These are phyloP conservation scores for Clitopilus hobsonii DNA, from an alignment of 768 basidiomycete genomes.

Conservation along the genomic window DNA sequence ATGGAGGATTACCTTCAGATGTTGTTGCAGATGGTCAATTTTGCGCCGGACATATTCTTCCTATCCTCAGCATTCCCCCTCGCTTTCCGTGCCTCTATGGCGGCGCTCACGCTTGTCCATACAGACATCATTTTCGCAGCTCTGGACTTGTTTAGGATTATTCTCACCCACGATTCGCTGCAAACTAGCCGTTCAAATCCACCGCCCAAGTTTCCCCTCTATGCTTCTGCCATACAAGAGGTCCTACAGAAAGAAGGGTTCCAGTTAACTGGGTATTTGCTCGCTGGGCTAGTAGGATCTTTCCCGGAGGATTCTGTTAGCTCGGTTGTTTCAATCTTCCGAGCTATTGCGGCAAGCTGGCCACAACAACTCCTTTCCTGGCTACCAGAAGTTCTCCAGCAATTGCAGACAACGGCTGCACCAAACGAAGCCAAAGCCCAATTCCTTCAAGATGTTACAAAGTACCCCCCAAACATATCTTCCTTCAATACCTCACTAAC, in stretches of 20 bases:
- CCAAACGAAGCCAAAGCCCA: constrained; percentile 63
- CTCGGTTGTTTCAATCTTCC: constrained; percentile 72
- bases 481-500: background rate
- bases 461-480: constrained; percentile 33
- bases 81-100: constrained; percentile 72
- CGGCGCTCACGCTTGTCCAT: constrained; percentile 78
- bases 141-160: constrained; percentile 72
- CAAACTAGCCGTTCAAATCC: constrained; percentile 31
- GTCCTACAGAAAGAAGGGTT: constrained; percentile 70
- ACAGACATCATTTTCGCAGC: constrained; percentile 78
- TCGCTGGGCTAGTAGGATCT: constrained; percentile 77
- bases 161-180: constrained; percentile 75
- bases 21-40: constrained; percentile 61
- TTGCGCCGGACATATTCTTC: constrained; percentile 74
- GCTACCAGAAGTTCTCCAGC: constrained; percentile 68
- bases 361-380: constrained; percentile 64
- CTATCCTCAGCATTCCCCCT: constrained; percentile 71
- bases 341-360: constrained; percentile 64
- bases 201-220: constrained; percentile 58
- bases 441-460: constrained; percentile 71
- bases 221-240: constrained; percentile 55
- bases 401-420: constrained; percentile 55
- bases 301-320: constrained; percentile 85
- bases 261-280: constrained; percentile 60
- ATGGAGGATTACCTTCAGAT: constrained; percentile 92